Evolutionary conservation across 257 asterid genomes (phyloP).

Genomic region (Gentiana macrophylla): DNA sequence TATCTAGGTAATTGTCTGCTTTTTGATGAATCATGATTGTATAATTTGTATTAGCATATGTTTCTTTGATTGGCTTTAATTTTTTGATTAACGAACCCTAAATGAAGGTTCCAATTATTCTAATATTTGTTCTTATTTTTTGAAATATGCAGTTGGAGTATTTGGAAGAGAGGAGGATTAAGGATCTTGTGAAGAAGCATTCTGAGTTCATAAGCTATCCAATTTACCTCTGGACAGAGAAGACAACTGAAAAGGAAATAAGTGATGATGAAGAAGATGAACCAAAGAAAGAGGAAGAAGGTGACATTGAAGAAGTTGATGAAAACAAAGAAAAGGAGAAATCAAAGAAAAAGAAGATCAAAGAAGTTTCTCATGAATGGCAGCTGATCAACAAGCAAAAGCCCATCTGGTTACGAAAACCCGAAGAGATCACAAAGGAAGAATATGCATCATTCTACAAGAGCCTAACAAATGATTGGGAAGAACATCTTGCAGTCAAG

Average conservation of each 20-base stretch:
- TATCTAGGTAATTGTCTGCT: too few species aligned
- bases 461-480: conserved; percentile 55
- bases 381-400: conserved; percentile 44
- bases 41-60: too few species aligned
- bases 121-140: too few species aligned
- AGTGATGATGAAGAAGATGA: conserved; percentile 54
- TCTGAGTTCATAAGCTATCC: conserved; percentile 54
- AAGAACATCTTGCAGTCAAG: conserved; percentile 45
- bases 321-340: conserved; percentile 41
- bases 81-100: too few species aligned
- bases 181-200: conserved; percentile 50
- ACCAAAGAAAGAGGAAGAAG: conserved; percentile 49
- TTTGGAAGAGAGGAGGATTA: conserved; percentile 47
- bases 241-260: conserved; percentile 47
- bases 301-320: conserved; percentile 46
- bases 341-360: conserved; percentile 46
- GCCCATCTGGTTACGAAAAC: conserved; percentile 55
- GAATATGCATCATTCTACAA: conserved; percentile 54
- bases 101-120: too few species aligned
- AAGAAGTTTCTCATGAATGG: conserved; percentile 49
- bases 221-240: conserved; percentile 48
- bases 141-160: conserved; percentile 31
- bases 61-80: too few species aligned
- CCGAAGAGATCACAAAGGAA: conserved; percentile 51
- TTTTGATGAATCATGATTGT: too few species aligned